Evolutionary conservation across 805 yeast species (phyloP).

Genomic region (Wickerhamomyces bovis): DNA sequence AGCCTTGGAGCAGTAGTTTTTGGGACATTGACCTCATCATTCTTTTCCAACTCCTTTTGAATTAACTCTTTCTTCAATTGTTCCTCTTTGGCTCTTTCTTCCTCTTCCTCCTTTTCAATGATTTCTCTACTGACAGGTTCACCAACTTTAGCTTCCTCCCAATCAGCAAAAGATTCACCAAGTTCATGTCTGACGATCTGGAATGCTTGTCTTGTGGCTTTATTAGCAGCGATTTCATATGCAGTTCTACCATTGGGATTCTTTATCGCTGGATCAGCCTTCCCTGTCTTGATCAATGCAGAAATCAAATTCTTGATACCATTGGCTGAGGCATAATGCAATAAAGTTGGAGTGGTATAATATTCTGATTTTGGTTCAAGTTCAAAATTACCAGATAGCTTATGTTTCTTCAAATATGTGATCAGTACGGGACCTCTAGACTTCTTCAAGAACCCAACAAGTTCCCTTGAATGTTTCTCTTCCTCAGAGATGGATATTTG

Average conservation of each 20-base stretch:
- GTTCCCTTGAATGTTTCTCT: constrained; percentile 51
- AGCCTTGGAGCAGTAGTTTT: constrained; percentile 32
- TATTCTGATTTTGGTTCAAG: constrained; percentile 53
- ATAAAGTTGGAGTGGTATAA: constrained; percentile 57
- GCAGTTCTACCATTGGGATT: constrained; percentile 59
- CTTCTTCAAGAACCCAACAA: constrained; percentile 55
- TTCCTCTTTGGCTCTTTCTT: constrained; percentile 31
- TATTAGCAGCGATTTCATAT: constrained; percentile 53
- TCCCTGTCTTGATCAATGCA: constrained; percentile 52
- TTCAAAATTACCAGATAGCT: constrained; percentile 43
- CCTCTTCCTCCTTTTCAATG: constrained; percentile 37
- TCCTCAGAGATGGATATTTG: constrained; percentile 23
- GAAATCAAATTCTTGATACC: constrained; percentile 62
- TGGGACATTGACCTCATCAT: constrained; percentile 27
- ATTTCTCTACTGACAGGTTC: constrained; percentile 51
- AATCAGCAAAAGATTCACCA: constrained; percentile 66
- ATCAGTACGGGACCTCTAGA: constrained; percentile 73
- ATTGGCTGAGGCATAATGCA: constrained; percentile 72
- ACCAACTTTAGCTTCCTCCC: constrained; percentile 65
- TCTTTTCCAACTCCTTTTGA: constrained; percentile 39
- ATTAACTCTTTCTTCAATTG: constrained; percentile 35
- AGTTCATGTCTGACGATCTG: constrained; percentile 59
- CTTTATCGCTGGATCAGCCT: constrained; percentile 59
- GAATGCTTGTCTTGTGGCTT: constrained; percentile 46
- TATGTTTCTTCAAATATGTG: constrained; percentile 53